A percentile compares a stretch with the other conserved stretches of the same genome.
Evolutionary conservation across 495 filamentous ascomycete species (phyloP).

Genomic region (Hypoxylon lienhwacheense): DNA sequence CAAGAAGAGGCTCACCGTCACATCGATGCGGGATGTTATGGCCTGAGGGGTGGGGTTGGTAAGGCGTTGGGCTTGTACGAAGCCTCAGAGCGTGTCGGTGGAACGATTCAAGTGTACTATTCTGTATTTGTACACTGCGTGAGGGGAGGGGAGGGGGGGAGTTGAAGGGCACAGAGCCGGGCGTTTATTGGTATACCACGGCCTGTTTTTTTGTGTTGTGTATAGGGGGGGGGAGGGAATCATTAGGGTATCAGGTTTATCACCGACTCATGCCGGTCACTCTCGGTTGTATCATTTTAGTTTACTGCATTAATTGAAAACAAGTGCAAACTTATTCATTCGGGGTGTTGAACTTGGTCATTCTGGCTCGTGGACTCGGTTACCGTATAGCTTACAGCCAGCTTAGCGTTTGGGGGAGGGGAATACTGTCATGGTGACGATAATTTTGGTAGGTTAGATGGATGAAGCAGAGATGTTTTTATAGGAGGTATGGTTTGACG

Average conservation of each 20-base stretch:
- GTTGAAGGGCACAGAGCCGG: conserved; percentile 14
- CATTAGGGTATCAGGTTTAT: conserved; percentile 6
- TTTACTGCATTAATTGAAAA: conserved; percentile 15
- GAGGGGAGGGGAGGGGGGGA: conserved; percentile 13
- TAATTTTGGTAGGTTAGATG: no score
- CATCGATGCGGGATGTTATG: conserved; percentile 20
- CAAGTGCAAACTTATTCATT: conserved; percentile 10
- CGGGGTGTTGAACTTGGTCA: neutral
- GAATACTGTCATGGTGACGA: no score
- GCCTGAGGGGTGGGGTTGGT: neutral
- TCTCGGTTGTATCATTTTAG: conserved; percentile 12
- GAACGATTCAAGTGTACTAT: conserved; percentile 15
- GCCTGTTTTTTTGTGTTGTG: conserved; percentile 2
- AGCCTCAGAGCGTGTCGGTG: conserved; percentile 3
- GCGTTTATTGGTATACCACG: conserved; percentile 23
- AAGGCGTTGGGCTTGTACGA: neutral
- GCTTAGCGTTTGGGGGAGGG: no score
- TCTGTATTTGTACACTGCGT: conserved; percentile 22
- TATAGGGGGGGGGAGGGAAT: conserved; percentile 10
- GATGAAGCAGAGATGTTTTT: no score
- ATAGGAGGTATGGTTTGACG: no score
- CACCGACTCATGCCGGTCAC: conserved; percentile 13
- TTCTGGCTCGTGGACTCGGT: neutral
- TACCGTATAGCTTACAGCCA: neutral
- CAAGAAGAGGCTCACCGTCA: conserved; percentile 30